phyloP scores from a whole-genome alignment of 2,329 filamentous ascomycete genomes.

The Dothistroma pini region DNA sequence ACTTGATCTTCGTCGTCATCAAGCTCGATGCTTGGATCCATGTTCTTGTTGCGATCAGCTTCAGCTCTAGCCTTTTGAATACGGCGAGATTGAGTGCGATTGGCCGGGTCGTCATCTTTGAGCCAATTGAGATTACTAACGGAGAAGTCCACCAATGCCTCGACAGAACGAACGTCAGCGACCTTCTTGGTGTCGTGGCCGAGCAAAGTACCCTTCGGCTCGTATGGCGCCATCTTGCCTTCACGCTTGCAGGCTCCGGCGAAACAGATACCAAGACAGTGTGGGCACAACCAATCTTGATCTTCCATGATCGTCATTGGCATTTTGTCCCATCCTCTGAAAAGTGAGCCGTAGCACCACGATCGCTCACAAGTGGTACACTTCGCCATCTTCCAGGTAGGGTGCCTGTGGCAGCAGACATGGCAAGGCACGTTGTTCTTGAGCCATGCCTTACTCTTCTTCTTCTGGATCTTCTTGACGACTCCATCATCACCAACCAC shows the following conservation, averaged over 20 bases:
- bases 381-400: conserved; percentile 77
- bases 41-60: conserved; percentile 50
- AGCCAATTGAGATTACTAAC: conserved; percentile 86
- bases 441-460: conserved; percentile 49
- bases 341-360: conserved; percentile 93
- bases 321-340: conserved; percentile 85
- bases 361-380: conserved; percentile 72
- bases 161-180: conserved; percentile 85
- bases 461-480: conserved; percentile 62
- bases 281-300: conserved; percentile 82
- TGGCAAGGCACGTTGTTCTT: conserved; percentile 64
- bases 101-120: conserved; percentile 48
- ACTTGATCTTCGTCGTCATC: conserved; percentile 39
- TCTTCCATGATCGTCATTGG: conserved; percentile 78
- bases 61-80: conserved; percentile 47
- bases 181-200: conserved; percentile 89
- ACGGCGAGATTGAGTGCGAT: conserved; percentile 36
- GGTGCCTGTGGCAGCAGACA: conserved; percentile 75
- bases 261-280: conserved; percentile 81
- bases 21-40: conserved; percentile 44
- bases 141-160: conserved; percentile 85
- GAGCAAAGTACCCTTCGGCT: conserved; percentile 80
- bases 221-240: conserved; percentile 69
- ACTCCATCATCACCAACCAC: conserved; percentile 62
- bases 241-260: conserved; percentile 73